Percentiles rank a stretch among this genome's conserved stretches.
Evolutionary conservation across 1,139 yeast genomes (phyloP).

Genomic region (Cylindricascospora bacillispora): DNA sequence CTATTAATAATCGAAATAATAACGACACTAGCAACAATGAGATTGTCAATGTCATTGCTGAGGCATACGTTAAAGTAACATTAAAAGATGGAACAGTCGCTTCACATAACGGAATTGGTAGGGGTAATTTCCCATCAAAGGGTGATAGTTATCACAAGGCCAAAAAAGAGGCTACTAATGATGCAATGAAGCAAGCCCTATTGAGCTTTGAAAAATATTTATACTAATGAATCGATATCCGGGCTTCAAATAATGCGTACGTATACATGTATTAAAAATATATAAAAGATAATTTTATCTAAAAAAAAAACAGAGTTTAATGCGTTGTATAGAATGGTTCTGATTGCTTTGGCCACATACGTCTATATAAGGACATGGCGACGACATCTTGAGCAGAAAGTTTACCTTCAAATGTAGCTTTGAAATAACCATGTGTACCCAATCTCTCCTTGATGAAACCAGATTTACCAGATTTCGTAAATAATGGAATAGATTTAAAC

Average conservation of each 20-base stretch:
- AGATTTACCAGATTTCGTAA: conserved; percentile 82
- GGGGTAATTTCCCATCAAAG: conserved; percentile 14
- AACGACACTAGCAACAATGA: conserved; percentile 3
- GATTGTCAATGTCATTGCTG: conserved; percentile 16
- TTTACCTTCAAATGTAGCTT: conserved; percentile 88
- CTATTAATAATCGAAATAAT: conserved; percentile 3
- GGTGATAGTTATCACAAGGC: conserved; percentile 22
- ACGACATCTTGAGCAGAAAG: conserved; percentile 85
- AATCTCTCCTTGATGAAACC: conserved; percentile 90
- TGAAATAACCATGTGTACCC: conserved; percentile 98
- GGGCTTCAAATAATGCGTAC: no score
- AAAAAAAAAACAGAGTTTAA: not conserved
- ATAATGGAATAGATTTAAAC: conserved; percentile 86
- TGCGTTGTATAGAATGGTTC: conserved; percentile 19
- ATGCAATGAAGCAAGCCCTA: conserved; percentile 21
- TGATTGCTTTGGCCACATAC: conserved; percentile 70
- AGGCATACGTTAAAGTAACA: conserved; percentile 19
- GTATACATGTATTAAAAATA: no score
- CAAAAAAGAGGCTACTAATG: conserved; percentile 21
- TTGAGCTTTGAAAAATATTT: conserved; percentile 22
- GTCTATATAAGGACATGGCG: conserved; percentile 86
- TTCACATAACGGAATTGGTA: conserved; percentile 18
- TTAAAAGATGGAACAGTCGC: conserved; percentile 25
- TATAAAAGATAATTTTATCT: no score
- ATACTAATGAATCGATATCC: no score